Evolutionary conservation across 306 rosid genomes (phyloP), one percentile per base, ranked within the genome.

Genomic region (Crataegus laevigata): DNA sequence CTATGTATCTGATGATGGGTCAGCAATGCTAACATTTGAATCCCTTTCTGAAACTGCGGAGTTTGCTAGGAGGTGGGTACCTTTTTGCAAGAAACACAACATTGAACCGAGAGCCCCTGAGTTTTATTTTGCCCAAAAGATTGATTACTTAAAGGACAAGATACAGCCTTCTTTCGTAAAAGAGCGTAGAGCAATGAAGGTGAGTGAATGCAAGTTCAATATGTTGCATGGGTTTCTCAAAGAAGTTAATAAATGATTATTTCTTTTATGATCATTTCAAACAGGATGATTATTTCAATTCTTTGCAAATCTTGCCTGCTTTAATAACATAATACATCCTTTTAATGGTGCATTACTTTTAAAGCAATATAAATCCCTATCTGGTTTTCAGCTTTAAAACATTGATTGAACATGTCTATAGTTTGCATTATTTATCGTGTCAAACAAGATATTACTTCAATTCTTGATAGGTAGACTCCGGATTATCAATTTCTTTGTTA

Each of bases 71-170:
- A 90, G 90, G 83, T 96, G 99, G 98, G 98, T 96, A 54, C 98
- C 99, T 58, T 96, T 96, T 64, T 96, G 98, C 89, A 96, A 96
- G 91, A 96, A 92, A 74, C 93, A 92, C 83, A 83, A 78, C 85
- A 90, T 92, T 75, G 98, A 96, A 80, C 99, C 99, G 40, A 96
- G 98, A 86, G 99, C 99, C 50, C 99, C 99, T 1, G 99, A 92
- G 76, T 96, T 96, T 81, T 96, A 96, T 80, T 96, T 96, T 87
- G 85, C 87, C 66, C 99, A 92, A 72, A 96, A 96, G 85, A 96
- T 96, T 81, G 99, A 96, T 78, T 96, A 96, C 91, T 87, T 96
- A 60, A 96, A 92, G 83, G 99, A 96, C 90, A 96, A 96, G 90
- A 85, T 96, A 77, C 96, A 96, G 64, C 99, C 98, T 70, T 96